Evolutionary conservation across 306 rosid genomes (phyloP).

Genomic region (Neltuma alba): DNA sequence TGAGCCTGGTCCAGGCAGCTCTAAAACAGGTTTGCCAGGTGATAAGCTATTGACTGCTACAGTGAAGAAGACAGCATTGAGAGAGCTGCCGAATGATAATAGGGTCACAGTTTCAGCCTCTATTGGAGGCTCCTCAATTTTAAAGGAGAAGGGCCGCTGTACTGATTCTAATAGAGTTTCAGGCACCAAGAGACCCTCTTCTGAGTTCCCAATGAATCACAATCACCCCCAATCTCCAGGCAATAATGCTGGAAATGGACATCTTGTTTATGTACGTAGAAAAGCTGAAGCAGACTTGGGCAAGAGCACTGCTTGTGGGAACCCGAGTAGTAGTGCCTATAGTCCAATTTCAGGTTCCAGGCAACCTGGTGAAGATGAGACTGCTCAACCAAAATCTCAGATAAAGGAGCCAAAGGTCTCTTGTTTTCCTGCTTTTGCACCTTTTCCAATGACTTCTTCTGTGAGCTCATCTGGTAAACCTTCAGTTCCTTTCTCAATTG

Average conservation of each 20-base stretch:
- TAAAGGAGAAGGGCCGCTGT: conserved; percentile 59
- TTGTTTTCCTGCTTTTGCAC: conserved; percentile 63
- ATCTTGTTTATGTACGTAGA: conserved; percentile 94
- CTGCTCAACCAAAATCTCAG: conserved; percentile 49
- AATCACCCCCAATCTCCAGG: conserved; percentile 60
- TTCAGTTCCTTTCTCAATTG: conserved; percentile 56
- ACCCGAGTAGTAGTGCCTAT: conserved; percentile 47
- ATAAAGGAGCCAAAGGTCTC: conserved; percentile 61
- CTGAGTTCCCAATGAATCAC: conserved; percentile 57
- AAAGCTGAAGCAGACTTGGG: conserved; percentile 79
- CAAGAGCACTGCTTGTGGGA: conserved; percentile 65
- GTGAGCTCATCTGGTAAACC: conserved; percentile 63
- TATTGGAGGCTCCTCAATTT: conserved; percentile 49
- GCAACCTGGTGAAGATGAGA: conserved; percentile 50
- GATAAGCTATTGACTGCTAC: conserved; percentile 56
- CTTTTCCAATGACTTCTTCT: conserved; percentile 63
- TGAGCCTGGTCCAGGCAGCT: conserved; percentile 58
- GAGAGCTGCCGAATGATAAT: conserved; percentile 72
- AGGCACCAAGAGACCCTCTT: conserved; percentile 65
- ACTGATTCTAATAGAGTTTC: conserved; percentile 59
- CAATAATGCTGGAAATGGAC: conserved; percentile 66
- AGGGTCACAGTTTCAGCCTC: conserved; percentile 52
- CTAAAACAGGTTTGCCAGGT: conserved; percentile 55
- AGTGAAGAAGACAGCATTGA: conserved; percentile 69
- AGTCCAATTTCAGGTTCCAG: conserved; percentile 44